These are phyloP conservation scores for Galerina sulciceps DNA, from an alignment of 768 basidiomycete species.

Conservation along the genomic window DNA sequence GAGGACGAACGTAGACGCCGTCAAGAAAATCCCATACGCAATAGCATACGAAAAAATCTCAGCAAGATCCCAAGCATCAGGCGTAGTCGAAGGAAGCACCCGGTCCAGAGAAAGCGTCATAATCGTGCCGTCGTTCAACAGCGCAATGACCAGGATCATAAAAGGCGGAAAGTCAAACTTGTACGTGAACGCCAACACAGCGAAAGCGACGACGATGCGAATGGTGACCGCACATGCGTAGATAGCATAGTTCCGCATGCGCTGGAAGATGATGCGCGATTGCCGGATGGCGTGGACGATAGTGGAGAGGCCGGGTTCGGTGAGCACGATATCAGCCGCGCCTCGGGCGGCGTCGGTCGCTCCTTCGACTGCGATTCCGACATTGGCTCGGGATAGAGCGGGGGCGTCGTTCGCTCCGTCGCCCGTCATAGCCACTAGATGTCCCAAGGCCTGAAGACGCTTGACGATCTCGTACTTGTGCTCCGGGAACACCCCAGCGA, in stretches of 20 bases:
- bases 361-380: conserved; percentile 99
- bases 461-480: conserved; percentile 99
- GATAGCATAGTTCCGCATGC: conserved; percentile 99
- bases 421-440: conserved; percentile 98
- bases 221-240: conserved; percentile 95
- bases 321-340: conserved; percentile 97
- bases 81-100: conserved; percentile 91
- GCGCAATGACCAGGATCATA: conserved; percentile 98
- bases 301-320: conserved; percentile 97
- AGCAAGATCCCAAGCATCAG: conserved; percentile 94
- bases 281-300: conserved; percentile 99
- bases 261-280: conserved; percentile 98
- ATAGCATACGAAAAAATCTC: conserved; percentile 97
- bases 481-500: conserved; percentile 98
- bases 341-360: conserved; percentile 98
- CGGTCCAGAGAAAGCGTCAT: conserved; percentile 98
- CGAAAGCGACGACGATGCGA: conserved; percentile 98
- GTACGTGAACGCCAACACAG: conserved; percentile 94
- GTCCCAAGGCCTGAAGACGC: conserved; percentile 94
- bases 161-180: conserved; percentile 99
- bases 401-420: conserved; percentile 99
- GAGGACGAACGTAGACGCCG: conserved; percentile 83
- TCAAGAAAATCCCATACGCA: conserved; percentile 94
- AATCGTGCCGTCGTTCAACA: conserved; percentile 98
- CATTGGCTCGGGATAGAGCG: conserved; percentile 96